These are phyloP conservation scores for Sarocladium oryzae DNA, from an alignment of 2,329 filamentous ascomycete genomes.

Conservation along the genomic window DNA sequence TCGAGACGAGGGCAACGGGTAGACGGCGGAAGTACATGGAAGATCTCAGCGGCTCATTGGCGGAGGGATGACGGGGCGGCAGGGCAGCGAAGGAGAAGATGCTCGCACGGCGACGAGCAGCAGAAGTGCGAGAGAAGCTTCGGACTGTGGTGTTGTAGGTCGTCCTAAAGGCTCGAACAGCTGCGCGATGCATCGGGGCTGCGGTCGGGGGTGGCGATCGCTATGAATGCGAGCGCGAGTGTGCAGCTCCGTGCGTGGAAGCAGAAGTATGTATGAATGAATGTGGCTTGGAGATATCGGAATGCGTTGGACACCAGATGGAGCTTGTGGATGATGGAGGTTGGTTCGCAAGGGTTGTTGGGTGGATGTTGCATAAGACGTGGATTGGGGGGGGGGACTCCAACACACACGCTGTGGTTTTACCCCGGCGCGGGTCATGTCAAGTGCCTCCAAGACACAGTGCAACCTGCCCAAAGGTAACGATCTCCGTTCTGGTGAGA, in stretches of 20 bases:
- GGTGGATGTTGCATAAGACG: background rate
- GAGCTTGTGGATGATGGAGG: too few relatives aligned
- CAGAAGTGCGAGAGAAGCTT: slow-evolving; percentile 43
- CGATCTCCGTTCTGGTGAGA: too few relatives aligned
- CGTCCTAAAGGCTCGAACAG: slow-evolving; percentile 61
- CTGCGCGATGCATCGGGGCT: slow-evolving; percentile 66
- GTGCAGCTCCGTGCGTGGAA: background rate
- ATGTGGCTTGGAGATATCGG: too few relatives aligned
- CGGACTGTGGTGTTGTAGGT: slow-evolving; percentile 57
- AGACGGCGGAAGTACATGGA: slow-evolving; percentile 72
- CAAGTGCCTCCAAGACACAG: too few relatives aligned
- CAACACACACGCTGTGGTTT: too few relatives aligned
- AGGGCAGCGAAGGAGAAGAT: slow-evolving; percentile 11
- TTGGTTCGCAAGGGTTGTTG: background rate
- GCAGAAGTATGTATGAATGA: background rate
- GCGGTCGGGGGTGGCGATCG: slow-evolving; percentile 2
- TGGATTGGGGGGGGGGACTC: too few relatives aligned
- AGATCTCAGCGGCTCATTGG: slow-evolving; percentile 49
- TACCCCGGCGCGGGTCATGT: too few relatives aligned
- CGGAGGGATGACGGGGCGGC: slow-evolving; percentile 29
- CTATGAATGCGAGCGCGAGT: slow-evolving; percentile 5
- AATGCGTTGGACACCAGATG: too few relatives aligned
- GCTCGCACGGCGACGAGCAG: background rate
- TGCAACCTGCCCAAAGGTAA: too few relatives aligned
- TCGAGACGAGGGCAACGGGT: slow-evolving; percentile 60